Evolutionary conservation across 345 rosid genomes (phyloP).

Genomic region (Rhodamnia rubescens): DNA sequence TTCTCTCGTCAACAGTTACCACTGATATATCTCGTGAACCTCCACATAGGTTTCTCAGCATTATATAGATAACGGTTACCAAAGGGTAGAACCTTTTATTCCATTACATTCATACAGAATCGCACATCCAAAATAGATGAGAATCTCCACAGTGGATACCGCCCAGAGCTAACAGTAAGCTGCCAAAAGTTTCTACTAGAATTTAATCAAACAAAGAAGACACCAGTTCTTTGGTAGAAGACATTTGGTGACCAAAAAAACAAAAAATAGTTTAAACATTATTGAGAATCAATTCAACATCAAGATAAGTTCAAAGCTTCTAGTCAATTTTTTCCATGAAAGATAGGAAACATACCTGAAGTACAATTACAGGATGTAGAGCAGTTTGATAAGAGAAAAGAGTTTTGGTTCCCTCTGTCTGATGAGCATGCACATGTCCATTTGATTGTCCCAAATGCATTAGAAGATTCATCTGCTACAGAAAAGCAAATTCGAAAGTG

Average conservation of each 20-base stretch:
- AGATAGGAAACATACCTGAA: conserved; percentile 36
- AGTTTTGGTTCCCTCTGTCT: conserved; percentile 28
- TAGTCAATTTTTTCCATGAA: not conserved
- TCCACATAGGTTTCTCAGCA: not conserved
- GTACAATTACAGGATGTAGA: conserved; percentile 73
- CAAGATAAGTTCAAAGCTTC: not conserved
- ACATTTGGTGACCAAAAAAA: not conserved
- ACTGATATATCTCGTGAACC: not conserved
- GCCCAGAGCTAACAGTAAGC: not conserved
- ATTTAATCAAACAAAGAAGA: not conserved
- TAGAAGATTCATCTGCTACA: conserved; percentile 32
- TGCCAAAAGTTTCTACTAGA: not conserved
- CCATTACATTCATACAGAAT: not conserved
- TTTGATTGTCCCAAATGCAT: conserved; percentile 28
- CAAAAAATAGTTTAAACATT: not conserved
- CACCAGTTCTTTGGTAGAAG: not conserved
- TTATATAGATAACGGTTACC: not conserved
- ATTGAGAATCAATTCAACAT: not conserved
- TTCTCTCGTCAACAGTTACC: not conserved
- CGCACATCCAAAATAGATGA: not conserved
- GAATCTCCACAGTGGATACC: not conserved
- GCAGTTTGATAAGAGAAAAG: conserved; percentile 49
- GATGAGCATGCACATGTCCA: conserved; percentile 70
- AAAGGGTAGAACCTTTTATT: not conserved
- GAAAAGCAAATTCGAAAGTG: not conserved